Percentiles rank a stretch among this genome's conserved stretches.
These are phyloP conservation scores for Apium graveolens DNA, from an alignment of 129 eudicot genomes.

Conservation along the genomic window DNA sequence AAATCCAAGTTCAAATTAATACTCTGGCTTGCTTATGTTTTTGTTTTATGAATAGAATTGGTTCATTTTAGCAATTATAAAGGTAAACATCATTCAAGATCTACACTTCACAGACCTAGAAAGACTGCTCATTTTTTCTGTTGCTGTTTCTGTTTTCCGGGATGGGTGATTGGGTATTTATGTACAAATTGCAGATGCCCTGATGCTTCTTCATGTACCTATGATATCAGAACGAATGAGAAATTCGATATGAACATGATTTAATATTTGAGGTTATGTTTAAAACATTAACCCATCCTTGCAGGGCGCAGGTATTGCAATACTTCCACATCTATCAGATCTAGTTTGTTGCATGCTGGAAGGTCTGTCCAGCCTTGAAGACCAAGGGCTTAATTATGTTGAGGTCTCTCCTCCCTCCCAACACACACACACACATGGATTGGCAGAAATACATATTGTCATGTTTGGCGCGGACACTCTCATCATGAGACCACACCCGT, in stretches of 20 bases:
- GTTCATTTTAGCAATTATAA: not conserved
- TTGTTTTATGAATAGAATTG: not conserved
- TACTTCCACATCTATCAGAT: constrained; percentile 88
- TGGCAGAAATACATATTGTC: not conserved
- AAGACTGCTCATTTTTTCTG: not conserved
- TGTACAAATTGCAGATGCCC: not conserved
- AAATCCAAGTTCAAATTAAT: not conserved
- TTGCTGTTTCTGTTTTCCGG: not conserved
- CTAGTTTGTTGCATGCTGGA: constrained; percentile 96
- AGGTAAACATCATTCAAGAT: not conserved
- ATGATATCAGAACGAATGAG: not conserved
- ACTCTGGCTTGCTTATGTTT: not conserved
- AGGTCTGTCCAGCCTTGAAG: constrained; percentile 96
- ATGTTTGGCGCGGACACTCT: not conserved
- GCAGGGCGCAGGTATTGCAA: constrained; percentile 90
- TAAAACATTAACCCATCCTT: constrained; percentile 7
- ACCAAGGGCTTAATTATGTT: constrained; percentile 90
- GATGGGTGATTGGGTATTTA: not conserved
- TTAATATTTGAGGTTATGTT: not conserved
- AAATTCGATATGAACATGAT: not conserved
- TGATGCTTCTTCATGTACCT: not conserved
- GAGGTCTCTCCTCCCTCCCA: constrained; percentile 41
- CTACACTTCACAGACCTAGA: not conserved
- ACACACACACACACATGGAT: not conserved
- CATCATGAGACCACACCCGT: not conserved